Evolutionary conservation across 2,329 filamentous ascomycete species (phyloP).

Genomic region (Pseudopyrenochaeta lycopersici): DNA sequence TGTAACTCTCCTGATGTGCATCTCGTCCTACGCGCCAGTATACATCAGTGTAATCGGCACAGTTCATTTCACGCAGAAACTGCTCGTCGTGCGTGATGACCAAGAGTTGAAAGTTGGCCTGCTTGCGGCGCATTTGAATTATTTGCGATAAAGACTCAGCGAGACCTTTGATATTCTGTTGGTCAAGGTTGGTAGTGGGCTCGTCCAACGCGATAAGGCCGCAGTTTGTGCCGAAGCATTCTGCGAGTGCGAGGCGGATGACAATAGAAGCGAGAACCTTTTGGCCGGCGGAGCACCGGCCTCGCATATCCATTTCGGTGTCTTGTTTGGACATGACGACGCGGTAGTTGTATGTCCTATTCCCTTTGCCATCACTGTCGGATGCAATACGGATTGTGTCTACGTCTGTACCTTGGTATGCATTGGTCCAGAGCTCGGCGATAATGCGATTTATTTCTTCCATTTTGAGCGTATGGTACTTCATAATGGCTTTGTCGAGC

Average conservation of each 20-base stretch:
- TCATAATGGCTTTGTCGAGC: constrained; percentile 96
- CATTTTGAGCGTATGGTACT: constrained; percentile 96
- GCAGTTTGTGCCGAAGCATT: constrained; percentile 96
- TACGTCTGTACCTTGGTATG: constrained; percentile 96
- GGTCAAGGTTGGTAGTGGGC: constrained; percentile 95
- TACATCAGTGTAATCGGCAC: constrained; percentile 88
- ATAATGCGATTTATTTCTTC: constrained; percentile 96
- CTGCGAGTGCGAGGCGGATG: constrained; percentile 92
- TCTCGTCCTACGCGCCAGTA: constrained; percentile 90
- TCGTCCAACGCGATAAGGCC: constrained; percentile 97
- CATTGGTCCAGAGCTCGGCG: constrained; percentile 95
- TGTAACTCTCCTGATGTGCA: constrained; percentile 85
- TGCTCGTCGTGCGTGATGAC: constrained; percentile 99
- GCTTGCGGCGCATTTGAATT: constrained; percentile 81
- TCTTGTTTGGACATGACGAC: constrained; percentile 97
- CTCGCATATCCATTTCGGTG: constrained; percentile 99
- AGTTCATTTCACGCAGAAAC: constrained; percentile 92
- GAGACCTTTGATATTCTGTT: constrained; percentile 91
- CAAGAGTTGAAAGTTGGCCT: constrained; percentile 96
- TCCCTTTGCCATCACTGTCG: constrained; percentile 80
- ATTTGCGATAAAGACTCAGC: constrained; percentile 87
- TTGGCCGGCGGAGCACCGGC: constrained; percentile 94
- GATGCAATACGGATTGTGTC: constrained; percentile 96
- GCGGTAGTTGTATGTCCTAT: constrained; percentile 94
- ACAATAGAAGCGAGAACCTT: constrained; percentile 97